A percentile compares a stretch with the other conserved stretches of the same genome.
phyloP scores from a whole-genome alignment of 176 grass and related monocot species.

The Saccharum spontaneum region DNA sequence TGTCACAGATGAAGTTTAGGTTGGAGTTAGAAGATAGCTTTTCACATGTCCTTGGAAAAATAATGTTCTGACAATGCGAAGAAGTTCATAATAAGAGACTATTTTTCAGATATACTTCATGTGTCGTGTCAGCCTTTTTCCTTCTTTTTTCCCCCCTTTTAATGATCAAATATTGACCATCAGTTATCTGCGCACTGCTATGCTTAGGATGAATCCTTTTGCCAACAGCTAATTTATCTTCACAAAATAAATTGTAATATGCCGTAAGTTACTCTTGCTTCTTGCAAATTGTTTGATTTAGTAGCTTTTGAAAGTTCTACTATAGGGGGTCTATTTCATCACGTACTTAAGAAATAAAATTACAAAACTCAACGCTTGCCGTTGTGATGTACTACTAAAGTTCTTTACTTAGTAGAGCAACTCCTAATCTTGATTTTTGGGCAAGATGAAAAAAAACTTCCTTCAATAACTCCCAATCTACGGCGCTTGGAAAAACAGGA shows the following conservation, averaged over 20 bases:
- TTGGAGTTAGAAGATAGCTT: conserved; percentile 34
- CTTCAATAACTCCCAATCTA: not conserved
- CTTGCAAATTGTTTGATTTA: not conserved
- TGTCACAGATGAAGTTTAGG: conserved; percentile 19
- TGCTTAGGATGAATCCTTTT: not conserved
- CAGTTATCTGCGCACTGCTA: not conserved
- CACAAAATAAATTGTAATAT: not conserved
- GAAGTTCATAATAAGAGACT: not conserved
- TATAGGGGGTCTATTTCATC: not conserved
- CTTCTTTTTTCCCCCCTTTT: not conserved
- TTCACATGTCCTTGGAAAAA: conserved; percentile 38
- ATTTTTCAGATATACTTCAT: not conserved
- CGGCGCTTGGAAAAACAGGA: not conserved
- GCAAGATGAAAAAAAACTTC: not conserved
- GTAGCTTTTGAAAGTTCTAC: not conserved
- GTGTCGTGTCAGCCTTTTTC: not conserved
- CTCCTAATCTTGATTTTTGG: not conserved
- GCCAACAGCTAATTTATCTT: not conserved
- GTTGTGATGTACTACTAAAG: too few species aligned
- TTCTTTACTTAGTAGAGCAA: too few species aligned
- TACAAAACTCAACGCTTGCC: not conserved
- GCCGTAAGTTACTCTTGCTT: not conserved
- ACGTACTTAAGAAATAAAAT: not conserved
- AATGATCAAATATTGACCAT: not conserved
- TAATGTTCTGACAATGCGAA: conserved; percentile 28